Evolutionary conservation across 148 eudicot genomes (phyloP).

Genomic region (Chenopodium berlandieri): DNA sequence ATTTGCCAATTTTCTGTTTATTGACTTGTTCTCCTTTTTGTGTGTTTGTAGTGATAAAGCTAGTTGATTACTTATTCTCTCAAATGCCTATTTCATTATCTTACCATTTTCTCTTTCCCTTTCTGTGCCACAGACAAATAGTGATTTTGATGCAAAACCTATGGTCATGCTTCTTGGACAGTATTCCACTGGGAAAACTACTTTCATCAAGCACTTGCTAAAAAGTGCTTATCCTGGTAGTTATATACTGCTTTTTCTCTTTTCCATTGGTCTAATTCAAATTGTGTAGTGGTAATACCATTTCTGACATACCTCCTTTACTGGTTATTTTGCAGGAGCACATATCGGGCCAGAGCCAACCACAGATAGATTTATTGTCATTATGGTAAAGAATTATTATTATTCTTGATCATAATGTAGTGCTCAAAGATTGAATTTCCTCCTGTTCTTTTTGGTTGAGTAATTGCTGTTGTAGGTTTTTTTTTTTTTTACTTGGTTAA

Average conservation of each 20-base stretch:
- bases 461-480: background rate
- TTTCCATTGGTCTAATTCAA: background rate
- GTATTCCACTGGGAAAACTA: slow-evolving; percentile 96
- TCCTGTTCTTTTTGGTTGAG: slow-evolving; percentile 1
- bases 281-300: background rate
- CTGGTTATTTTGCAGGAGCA: slow-evolving; percentile 53
- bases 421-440: slow-evolving; percentile 13
- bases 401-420: background rate
- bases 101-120: background rate
- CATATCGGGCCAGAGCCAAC: slow-evolving; percentile 99
- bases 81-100: background rate
- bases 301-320: slow-evolving; percentile 7
- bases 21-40: background rate
- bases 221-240: slow-evolving; percentile 77
- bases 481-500: background rate
- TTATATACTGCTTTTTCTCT: background rate
- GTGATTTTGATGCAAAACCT: slow-evolving; percentile 93
- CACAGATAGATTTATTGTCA: slow-evolving; percentile 81
- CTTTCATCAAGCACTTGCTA: slow-evolving; percentile 88
- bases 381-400: slow-evolving; percentile 55
- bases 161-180: slow-evolving; percentile 99
- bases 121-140: slow-evolving; percentile 46
- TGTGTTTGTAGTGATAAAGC: background rate
- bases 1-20: background rate
- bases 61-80: background rate